Conservation (phyloP, 352 stramenopile species). For the Phytophthora fragariaefolia region DNA sequence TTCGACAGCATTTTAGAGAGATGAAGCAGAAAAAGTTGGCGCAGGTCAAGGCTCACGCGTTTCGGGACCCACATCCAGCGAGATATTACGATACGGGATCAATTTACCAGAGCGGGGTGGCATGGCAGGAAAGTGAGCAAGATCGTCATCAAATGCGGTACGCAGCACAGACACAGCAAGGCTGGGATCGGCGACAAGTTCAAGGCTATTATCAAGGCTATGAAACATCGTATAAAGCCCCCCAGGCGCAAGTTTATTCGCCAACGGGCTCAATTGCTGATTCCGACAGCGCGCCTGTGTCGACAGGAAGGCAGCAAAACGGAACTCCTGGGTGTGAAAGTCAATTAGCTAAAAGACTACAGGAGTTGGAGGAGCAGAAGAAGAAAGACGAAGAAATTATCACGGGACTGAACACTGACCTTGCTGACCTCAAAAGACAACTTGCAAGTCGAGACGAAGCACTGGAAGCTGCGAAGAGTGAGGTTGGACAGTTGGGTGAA, state of each 20-base stretch:
- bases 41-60: constrained; percentile 34
- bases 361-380: constrained; percentile 45
- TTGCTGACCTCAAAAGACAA: constrained; percentile 32
- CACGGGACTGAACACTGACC: constrained; percentile 25
- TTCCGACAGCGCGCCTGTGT: constrained; percentile 10
- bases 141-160: constrained; percentile 32
- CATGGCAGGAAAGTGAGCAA: constrained; percentile 37
- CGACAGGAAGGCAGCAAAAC: constrained; percentile 25
- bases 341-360: constrained; percentile 29
- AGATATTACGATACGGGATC: constrained; percentile 42
- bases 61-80: constrained; percentile 25
- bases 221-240: constrained; percentile 28
- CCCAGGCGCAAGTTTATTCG: constrained; percentile 30
- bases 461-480: constrained; percentile 24
- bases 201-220: constrained; percentile 36
- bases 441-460: constrained; percentile 33
- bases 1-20: constrained; percentile 59
- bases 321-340: constrained; percentile 15
- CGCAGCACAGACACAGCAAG: constrained; percentile 21
- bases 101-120: constrained; percentile 28
- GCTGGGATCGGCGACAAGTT: constrained; percentile 29
- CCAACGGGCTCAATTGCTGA: constrained; percentile 19
- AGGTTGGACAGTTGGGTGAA: constrained; percentile 26
- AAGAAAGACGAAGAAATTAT: constrained; percentile 36
- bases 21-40: constrained; percentile 45